phyloP scores from a whole-genome alignment of 176 grass and related monocot species.

The Oryza officinalis region DNA sequence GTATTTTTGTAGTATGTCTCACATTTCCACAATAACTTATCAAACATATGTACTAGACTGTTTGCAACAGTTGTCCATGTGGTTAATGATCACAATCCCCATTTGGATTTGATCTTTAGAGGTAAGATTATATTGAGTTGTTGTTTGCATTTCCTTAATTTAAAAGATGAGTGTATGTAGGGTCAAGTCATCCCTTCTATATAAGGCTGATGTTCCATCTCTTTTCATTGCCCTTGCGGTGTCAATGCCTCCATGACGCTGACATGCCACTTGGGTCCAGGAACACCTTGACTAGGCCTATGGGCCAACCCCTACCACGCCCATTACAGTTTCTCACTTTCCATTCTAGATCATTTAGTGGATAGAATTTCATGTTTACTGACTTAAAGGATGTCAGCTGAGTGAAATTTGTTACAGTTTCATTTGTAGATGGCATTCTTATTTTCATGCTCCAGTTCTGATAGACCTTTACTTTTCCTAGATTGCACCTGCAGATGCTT shows the following conservation, averaged over 20 bases:
- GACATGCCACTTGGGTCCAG: background rate
- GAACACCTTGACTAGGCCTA: background rate
- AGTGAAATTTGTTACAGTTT: background rate
- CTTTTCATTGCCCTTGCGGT: background rate
- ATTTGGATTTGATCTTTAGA: background rate
- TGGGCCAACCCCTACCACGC: background rate
- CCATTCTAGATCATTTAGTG: constrained; percentile 3
- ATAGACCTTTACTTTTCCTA: background rate
- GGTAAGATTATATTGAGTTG: background rate
- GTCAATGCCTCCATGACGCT: background rate
- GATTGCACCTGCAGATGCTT: constrained; percentile 11
- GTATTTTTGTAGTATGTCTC: background rate
- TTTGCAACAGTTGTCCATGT: background rate
- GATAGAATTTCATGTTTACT: constrained; percentile 5
- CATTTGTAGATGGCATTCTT: background rate
- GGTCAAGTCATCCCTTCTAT: background rate
- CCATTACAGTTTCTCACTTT: constrained; percentile 18
- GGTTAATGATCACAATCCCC: background rate
- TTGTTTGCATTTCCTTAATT: background rate
- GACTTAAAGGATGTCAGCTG: constrained; percentile 3
- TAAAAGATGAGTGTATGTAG: background rate
- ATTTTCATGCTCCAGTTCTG: constrained; percentile 11
- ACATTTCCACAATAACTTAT: constrained; percentile 14
- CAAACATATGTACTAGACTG: background rate
- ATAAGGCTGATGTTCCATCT: background rate